Conservation (phyloP, 2,329 filamentous ascomycete species). For the Scedosporium dehoogii region DNA sequence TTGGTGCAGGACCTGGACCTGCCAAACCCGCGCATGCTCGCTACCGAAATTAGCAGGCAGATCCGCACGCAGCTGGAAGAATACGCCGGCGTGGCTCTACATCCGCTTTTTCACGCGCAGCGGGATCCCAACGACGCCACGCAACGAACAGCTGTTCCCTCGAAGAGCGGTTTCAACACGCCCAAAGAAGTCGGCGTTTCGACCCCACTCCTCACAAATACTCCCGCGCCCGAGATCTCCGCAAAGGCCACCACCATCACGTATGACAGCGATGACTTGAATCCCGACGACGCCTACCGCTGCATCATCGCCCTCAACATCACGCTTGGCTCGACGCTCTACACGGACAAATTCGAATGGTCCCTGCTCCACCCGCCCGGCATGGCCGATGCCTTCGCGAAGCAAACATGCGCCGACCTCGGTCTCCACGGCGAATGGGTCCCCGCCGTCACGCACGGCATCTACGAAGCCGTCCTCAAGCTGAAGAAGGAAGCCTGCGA, state of each 20-base stretch:
- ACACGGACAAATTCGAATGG: constrained; percentile 98
- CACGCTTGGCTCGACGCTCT: constrained; percentile 82
- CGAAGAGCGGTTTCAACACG: constrained; percentile 34
- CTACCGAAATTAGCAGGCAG: constrained; percentile 79
- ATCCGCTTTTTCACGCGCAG: constrained; percentile 60
- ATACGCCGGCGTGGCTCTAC: constrained; percentile 86
- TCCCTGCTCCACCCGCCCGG: constrained; percentile 86
- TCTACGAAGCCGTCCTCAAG: constrained; percentile 87
- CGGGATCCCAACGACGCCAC: not conserved
- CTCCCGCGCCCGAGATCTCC: constrained; percentile 44
- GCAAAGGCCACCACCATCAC: constrained; percentile 58
- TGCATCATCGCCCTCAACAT: constrained; percentile 88
- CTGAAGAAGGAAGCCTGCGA: constrained; percentile 96
- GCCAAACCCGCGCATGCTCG: constrained; percentile 59
- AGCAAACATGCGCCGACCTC: constrained; percentile 84
- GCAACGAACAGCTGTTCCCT: constrained; percentile 18
- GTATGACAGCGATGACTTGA: constrained; percentile 62
- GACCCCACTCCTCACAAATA: constrained; percentile 35
- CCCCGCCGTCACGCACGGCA: constrained; percentile 86
- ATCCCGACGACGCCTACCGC: constrained; percentile 88
- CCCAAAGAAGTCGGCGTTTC: constrained; percentile 15
- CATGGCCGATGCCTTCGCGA: constrained; percentile 85
- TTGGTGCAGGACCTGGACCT: constrained; percentile 91
- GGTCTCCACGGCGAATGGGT: constrained; percentile 89
- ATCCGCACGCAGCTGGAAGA: constrained; percentile 94